Conservation (phyloP, 345 rosid species). For the Acer saccharum region DNA sequence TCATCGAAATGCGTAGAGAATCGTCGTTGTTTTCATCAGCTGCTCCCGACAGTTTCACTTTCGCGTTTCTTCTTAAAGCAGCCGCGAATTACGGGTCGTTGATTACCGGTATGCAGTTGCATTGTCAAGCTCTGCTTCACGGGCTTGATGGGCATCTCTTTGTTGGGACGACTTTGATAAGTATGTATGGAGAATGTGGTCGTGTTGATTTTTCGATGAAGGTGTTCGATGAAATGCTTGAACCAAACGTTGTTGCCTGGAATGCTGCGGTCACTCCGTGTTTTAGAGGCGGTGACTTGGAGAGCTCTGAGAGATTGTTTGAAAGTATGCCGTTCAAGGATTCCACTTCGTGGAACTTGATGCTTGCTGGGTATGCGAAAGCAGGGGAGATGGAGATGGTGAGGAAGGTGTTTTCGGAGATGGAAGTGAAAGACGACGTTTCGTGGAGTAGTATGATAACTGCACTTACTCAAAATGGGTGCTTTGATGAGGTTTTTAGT, state of each 20-base stretch:
- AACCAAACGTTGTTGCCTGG: slow-evolving; percentile 37
- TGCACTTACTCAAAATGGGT: slow-evolving; percentile 37
- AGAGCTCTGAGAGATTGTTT: slow-evolving; percentile 24
- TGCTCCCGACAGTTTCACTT: slow-evolving; percentile 50
- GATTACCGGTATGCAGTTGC: slow-evolving; percentile 38
- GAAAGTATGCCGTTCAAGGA: slow-evolving; percentile 33
- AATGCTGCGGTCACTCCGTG: slow-evolving; percentile 34
- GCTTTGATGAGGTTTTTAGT: slow-evolving; percentile 29
- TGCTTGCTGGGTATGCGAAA: slow-evolving; percentile 37
- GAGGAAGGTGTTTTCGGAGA: slow-evolving; percentile 27
- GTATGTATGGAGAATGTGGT: slow-evolving; percentile 42
- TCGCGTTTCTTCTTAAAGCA: slow-evolving; percentile 46
- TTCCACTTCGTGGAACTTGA: slow-evolving; percentile 46
- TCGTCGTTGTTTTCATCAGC: not conserved
- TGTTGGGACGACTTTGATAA: slow-evolving; percentile 41
- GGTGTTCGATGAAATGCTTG: slow-evolving; percentile 38
- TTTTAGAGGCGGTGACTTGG: slow-evolving; percentile 23
- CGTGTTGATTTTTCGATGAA: slow-evolving; percentile 24
- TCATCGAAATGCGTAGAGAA: slow-evolving; percentile 29
- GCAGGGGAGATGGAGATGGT: slow-evolving; percentile 34
- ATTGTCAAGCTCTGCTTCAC: slow-evolving; percentile 28
- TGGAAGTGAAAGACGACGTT: slow-evolving; percentile 36
- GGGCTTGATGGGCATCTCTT: slow-evolving; percentile 33
- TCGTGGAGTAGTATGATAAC: slow-evolving; percentile 44
- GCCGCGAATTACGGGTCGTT: slow-evolving; percentile 40